A percentile compares a stretch with the other conserved stretches of the same genome.
phyloP scores from a whole-genome alignment of 1,139 yeast species.

The Pichia sp. region DNA sequence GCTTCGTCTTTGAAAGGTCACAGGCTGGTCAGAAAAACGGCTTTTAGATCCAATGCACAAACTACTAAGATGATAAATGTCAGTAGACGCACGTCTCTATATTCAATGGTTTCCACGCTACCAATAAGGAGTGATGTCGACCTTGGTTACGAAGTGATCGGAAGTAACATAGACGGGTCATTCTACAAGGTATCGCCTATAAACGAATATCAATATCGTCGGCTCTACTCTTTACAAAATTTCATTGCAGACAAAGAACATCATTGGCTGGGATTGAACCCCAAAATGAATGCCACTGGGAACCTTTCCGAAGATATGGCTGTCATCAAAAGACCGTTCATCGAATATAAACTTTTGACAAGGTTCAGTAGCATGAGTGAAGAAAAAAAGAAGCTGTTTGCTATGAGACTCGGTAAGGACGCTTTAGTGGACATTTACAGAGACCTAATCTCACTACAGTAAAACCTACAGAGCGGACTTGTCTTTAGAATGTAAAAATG shows the following conservation, averaged over 20 bases:
- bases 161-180: constrained; percentile 75
- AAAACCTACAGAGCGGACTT: too few relatives aligned
- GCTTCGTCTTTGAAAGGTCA: constrained; percentile 79
- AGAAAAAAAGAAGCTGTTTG: constrained; percentile 46
- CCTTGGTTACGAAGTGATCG: constrained; percentile 49
- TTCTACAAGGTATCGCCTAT: constrained; percentile 70
- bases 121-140: constrained; percentile 18
- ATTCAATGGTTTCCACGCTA: constrained; percentile 24
- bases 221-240: constrained; percentile 81
- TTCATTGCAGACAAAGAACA: constrained; percentile 72
- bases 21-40: constrained; percentile 59
- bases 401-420: constrained; percentile 51
- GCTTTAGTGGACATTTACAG: constrained; percentile 58
- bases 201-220: constrained; percentile 65
- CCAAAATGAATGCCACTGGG: constrained; percentile 59
- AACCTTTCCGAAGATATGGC: constrained; percentile 31
- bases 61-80: constrained; percentile 45
- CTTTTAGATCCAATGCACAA: constrained; percentile 60
- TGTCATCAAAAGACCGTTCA: constrained; percentile 29
- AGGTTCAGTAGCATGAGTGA: constrained; percentile 49
- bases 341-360: constrained; percentile 53
- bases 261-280: constrained; percentile 77
- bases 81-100: constrained; percentile 19
- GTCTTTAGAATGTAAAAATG: too few relatives aligned
- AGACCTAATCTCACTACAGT: constrained; percentile 42